These are phyloP conservation scores for Onygenales sp. DNA, from an alignment of 2,329 filamentous ascomycete species.

Conservation along the genomic window DNA sequence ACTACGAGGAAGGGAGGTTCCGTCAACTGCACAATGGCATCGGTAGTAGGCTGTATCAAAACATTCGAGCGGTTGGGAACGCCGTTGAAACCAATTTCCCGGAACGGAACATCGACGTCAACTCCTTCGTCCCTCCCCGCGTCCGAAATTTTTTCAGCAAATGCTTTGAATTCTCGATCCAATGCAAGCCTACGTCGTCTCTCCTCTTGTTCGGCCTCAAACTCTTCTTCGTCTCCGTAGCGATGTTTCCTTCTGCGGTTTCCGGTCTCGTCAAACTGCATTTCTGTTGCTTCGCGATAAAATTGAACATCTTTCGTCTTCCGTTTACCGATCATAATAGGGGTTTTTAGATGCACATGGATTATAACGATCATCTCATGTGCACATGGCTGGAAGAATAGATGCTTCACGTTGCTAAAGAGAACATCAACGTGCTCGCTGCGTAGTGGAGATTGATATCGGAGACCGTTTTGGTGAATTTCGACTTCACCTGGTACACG, in stretches of 20 bases:
- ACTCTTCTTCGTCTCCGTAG: slow-evolving; percentile 96
- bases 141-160: slow-evolving; percentile 95
- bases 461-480: slow-evolving; percentile 97
- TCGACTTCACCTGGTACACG: slow-evolving; percentile 92
- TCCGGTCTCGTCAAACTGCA: slow-evolving; percentile 97
- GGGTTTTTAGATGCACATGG: slow-evolving; percentile 94
- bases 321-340: slow-evolving; percentile 96
- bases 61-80: slow-evolving; percentile 94
- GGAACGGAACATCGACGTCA: slow-evolving; percentile 92
- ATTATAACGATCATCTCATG: slow-evolving; percentile 97
- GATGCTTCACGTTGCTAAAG: slow-evolving; percentile 95
- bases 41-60: slow-evolving; percentile 88
- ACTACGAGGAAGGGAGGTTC: slow-evolving; percentile 95
- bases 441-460: slow-evolving; percentile 75
- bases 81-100: slow-evolving; percentile 92
- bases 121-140: slow-evolving; percentile 84
- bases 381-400: slow-evolving; percentile 97
- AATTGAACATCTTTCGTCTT: slow-evolving; percentile 99
- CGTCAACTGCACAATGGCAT: slow-evolving; percentile 92
- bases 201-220: slow-evolving; percentile 96
- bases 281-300: slow-evolving; percentile 94
- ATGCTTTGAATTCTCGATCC: slow-evolving; percentile 90
- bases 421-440: slow-evolving; percentile 84
- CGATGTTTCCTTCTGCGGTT: slow-evolving; percentile 96
- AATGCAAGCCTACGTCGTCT: slow-evolving; percentile 81